Evolutionary conservation across 306 rosid genomes (phyloP).

Genomic region (Trifolium fragiferum): DNA sequence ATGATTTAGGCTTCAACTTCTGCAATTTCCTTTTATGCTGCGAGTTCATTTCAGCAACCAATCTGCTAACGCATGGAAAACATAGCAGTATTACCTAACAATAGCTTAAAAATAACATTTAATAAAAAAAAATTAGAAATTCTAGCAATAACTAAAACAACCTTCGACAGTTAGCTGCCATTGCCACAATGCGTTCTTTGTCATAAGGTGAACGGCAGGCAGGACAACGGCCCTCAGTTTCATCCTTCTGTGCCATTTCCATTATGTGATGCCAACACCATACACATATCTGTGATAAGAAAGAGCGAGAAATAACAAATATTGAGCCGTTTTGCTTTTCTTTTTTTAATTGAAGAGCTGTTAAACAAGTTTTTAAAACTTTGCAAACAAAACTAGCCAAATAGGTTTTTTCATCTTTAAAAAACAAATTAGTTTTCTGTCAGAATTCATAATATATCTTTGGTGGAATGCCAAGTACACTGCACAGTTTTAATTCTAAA

Average conservation of each 20-base stretch:
- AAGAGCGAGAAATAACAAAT: slow-evolving; percentile 18
- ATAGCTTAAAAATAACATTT: slow-evolving; percentile 15
- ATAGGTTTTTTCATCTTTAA: not conserved
- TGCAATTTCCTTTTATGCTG: slow-evolving; percentile 52
- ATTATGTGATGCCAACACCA: slow-evolving; percentile 69
- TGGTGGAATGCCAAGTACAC: slow-evolving; percentile 3
- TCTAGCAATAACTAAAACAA: slow-evolving; percentile 33
- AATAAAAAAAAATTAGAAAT: slow-evolving; percentile 7
- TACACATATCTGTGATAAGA: slow-evolving; percentile 52
- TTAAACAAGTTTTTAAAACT: not conserved
- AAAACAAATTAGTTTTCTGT: slow-evolving; percentile 2
- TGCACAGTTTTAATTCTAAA: slow-evolving; percentile 19
- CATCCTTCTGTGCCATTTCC: slow-evolving; percentile 65
- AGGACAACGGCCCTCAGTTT: slow-evolving; percentile 60
- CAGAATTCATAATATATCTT: not conserved
- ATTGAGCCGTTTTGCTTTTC: not conserved
- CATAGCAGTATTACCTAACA: slow-evolving; percentile 1
- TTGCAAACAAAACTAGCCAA: not conserved
- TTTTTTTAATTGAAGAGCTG: not conserved
- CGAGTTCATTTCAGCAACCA: slow-evolving; percentile 61
- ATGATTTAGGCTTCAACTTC: slow-evolving; percentile 52
- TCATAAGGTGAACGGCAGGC: slow-evolving; percentile 59
- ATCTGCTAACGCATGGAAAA: slow-evolving; percentile 46
- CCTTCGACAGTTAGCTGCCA: slow-evolving; percentile 66
- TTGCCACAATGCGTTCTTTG: slow-evolving; percentile 57